Base-by-base conservation (phyloP, 768 basidiomycete genomes). In the Tulasnella calospora region DNA sequence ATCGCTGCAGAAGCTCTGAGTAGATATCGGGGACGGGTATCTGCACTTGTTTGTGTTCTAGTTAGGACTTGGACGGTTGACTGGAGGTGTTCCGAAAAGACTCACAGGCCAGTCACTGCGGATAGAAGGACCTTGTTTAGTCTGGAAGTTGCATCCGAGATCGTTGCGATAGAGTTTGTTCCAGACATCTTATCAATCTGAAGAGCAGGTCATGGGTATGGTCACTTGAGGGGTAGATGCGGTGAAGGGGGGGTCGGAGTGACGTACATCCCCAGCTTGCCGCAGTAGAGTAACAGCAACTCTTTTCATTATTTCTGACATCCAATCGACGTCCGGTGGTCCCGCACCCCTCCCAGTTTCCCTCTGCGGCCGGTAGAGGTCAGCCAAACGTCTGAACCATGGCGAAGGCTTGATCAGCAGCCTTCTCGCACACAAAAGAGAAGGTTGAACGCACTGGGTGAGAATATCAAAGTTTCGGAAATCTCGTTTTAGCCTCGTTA, bases 71-170 rank as follows among this genome's bases (percentile, higher is more conserved):
- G 23, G 30, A 19, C 12, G 51, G 33, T 35, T 12, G 27, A 27
- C 10, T 5, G 61, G 27, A 17, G 12, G 51, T n/a, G 51, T 44
- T 17, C 55, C 30, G 35, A 8, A 5, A 13, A 17, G 23, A 67
- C 61, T 30, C 33, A 67, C 61, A 67, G 7, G 30, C 61, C 61
- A 12, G 7, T 67, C 30, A 67, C 61, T 30, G 61, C 61, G 6
- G 57, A 40, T n/a, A 76, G 40, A 44, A 76, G 75, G 30, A 76
- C 57, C 57, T 76, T 76, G 55, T 55, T 46, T 30, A 76, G n/a
- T 35, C 75, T 47, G 27, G 75, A 57, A 23, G 75, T 55, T 15
- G 75, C 75, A 17, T 76, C 75, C 21, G 75, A 76, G 19, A 76
- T 61, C 33, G 47, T 57, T 38, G 75, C 57, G 46, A 76, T 76